These are phyloP conservation scores for Saccharomycopsis amapae DNA, from an alignment of 805 yeast species.

Conservation along the genomic window DNA sequence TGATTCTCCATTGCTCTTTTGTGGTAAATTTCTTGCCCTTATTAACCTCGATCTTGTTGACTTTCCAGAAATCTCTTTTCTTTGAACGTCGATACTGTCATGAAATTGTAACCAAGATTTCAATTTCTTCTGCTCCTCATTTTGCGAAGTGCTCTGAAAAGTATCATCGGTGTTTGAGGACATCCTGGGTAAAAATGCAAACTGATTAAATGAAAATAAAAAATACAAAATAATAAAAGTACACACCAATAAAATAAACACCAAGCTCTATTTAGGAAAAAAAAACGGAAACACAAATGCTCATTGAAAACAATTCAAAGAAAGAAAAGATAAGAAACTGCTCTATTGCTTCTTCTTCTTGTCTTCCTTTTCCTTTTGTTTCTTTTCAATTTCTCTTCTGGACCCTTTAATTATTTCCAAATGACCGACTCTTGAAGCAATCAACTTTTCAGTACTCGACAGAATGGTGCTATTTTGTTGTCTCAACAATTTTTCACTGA, in stretches of 20 bases:
- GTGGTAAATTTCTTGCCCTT: too few relatives aligned
- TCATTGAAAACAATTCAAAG: neutral
- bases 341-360: constrained; percentile 17
- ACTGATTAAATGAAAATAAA: too few relatives aligned
- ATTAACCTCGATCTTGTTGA: too few relatives aligned
- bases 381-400: constrained; percentile 72
- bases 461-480: constrained; percentile 13
- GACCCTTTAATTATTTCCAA: constrained; percentile 86
- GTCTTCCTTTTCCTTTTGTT: constrained; percentile 36
- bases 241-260: neutral
- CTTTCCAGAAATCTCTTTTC: too few relatives aligned
- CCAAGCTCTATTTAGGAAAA: neutral
- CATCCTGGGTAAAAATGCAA: too few relatives aligned
- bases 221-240: neutral
- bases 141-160: too few relatives aligned
- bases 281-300: neutral
- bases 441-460: constrained; percentile 67
- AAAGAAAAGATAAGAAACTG: neutral
- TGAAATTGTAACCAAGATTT: too few relatives aligned
- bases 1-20: too few relatives aligned
- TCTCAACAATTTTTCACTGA: constrained; percentile 19
- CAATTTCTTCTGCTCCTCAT: too few relatives aligned
- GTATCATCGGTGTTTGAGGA: too few relatives aligned
- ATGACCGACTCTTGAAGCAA: constrained; percentile 90
- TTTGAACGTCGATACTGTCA: too few relatives aligned